A percentile compares a stretch with the other conserved stretches of the same genome.
Evolutionary conservation across 495 filamentous ascomycete species (phyloP).

Genomic region (Penicillium pulvis): DNA sequence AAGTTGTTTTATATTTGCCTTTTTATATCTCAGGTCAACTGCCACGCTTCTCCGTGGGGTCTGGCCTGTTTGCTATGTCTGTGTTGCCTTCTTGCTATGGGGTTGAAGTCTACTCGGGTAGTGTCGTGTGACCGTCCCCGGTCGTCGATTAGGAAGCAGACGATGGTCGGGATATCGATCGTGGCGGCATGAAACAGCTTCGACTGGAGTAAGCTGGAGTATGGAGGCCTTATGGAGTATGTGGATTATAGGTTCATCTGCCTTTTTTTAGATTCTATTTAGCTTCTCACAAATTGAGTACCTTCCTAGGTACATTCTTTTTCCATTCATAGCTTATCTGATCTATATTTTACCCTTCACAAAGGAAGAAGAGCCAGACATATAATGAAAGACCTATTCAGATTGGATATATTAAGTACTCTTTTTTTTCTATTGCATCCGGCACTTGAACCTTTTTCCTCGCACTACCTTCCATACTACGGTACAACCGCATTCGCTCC

Average conservation of each 20-base stretch:
- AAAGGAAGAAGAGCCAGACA: neutral
- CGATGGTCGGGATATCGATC: slow-evolving; percentile 14
- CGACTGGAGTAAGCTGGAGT: slow-evolving; percentile 3
- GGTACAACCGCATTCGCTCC: slow-evolving; percentile 28
- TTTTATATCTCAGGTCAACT: neutral
- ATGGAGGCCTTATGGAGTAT: slow-evolving; percentile 5
- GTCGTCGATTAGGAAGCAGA: slow-evolving; percentile 14
- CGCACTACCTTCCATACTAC: neutral
- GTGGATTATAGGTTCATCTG: neutral
- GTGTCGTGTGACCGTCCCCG: slow-evolving; percentile 16
- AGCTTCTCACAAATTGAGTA: neutral
- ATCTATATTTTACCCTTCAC: neutral
- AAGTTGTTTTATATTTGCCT: neutral
- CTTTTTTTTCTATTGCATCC: slow-evolving; percentile 1
- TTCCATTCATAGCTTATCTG: neutral
- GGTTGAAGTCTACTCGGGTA: slow-evolving; percentile 5
- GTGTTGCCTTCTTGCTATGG: slow-evolving; percentile 2
- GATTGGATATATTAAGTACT: too few relatives aligned
- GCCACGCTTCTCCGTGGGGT: neutral
- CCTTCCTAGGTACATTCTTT: neutral
- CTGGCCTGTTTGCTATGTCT: slow-evolving; percentile 1
- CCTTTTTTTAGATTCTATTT: neutral
- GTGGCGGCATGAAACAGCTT: slow-evolving; percentile 6
- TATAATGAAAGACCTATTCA: neutral
- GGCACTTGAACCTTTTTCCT: neutral